Evolutionary conservation across 805 yeast genomes (phyloP), one percentile per base, ranked within the genome.

Genomic region (Candida odintsovae): DNA sequence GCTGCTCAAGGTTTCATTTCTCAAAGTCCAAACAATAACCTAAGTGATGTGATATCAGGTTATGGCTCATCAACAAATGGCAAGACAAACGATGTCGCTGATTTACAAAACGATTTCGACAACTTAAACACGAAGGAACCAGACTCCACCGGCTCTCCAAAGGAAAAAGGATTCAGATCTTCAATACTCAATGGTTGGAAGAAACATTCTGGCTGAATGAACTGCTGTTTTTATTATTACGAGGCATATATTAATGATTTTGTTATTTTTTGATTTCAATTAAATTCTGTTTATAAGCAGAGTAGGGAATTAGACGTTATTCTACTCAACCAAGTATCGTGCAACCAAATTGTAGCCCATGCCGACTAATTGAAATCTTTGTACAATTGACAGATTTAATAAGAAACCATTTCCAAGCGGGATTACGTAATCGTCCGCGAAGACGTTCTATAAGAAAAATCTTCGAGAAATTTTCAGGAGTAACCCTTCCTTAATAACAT

Each of bases 1-100:
- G 82, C 82, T 2, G 80, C 73, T 3, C 59, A 62, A 11, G 73
- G 73, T 1, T 65, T 57, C 41, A 66, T 68, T 38, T 50, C 59
- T 11, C 57, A 48, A 23, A 44, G 47, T 6, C 55, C 67, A 2
- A 35, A 44, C 7, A 49, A 43, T 29, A 43, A 41, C 35, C 35
- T 48, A 20, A 41, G 49, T 19, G 44, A 19, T 35, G 47, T 43
- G 15, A 41, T 49, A n/a, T 33, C 40, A 9, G 43, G 46, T 5
- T 40, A 33, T 33, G 36, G 36, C 11, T 33, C 36, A 28, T 28
- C 31, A 28, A 28, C 31, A 13, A 28, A 28, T 28, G 31, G 31
- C 20, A 33, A 16, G 20, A n/a, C 9, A 6, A 33, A 16, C 20
- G 36, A 33, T 3, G 11, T 33, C 3, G 5, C 18, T 33, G 36